Evolutionary conservation across 2,329 filamentous ascomycete species (phyloP), one percentile per base, ranked within the genome.

Genomic region (Trichoderma brevicompactum): DNA sequence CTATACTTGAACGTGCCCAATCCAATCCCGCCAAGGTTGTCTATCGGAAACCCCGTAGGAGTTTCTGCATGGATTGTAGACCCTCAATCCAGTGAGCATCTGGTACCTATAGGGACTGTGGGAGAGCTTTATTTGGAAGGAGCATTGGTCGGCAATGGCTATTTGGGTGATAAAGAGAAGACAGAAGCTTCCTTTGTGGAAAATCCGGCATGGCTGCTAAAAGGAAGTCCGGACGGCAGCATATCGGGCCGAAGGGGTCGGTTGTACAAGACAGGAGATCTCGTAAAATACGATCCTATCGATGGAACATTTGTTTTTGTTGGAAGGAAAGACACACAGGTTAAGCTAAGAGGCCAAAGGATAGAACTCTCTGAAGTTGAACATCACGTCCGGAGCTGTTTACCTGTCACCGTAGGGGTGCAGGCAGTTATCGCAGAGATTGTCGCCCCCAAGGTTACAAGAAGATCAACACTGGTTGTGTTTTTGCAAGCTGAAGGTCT

Each of bases 281-380:
- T 84, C 8, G 81, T 75, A 1, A 72, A 71, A 44, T 81, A 81
- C 41, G 71, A 78, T 28, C 36, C 71, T 71, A 1, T 40, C 19
- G 76, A 81, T 59, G 78, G 78, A 1, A 71, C 71, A n/a, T 70
- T 84, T 10, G 68, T 76, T 0, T 83, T 80, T 64, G 70, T 83
- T 52, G 84, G 83, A 50, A 77, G 85, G 15, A 85, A 84, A 67
- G 85, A 87, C 67, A 78, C 79, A 0, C 85, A 87, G 70, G 79
- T 87, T 50, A 88, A 88, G 72, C 73, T 88, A 7, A 79, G 81
- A 17, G 87, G 87, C 23, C 86, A 82, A 66, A 74, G 84, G 58
- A 77, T 85, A 52, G 87, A 84, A 73, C 77, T 84, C n/a, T 68
- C 65, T 1, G 72, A 72, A 38, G 34, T 73, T 12, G 72, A 72